Percentiles rank a stretch among this genome's conserved stretches.
These are phyloP conservation scores for Tetracladium setigerum DNA, from an alignment of 495 filamentous ascomycete species.

Conservation along the genomic window DNA sequence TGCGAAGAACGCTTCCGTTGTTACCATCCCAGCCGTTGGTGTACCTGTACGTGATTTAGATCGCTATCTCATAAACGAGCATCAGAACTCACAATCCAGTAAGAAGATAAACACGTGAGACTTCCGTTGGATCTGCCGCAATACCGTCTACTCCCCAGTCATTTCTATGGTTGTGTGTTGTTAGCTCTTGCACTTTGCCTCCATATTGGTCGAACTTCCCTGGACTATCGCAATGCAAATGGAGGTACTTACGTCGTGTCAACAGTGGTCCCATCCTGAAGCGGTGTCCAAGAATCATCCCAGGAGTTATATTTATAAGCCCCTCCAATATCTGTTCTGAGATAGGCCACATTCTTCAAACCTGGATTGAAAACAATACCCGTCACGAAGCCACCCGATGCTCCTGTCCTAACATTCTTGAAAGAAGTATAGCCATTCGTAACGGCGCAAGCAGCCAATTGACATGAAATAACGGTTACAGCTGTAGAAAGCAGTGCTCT, in stretches of 20 bases:
- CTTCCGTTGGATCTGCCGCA: conserved; percentile 45
- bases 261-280: conserved; percentile 42
- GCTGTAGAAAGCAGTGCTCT: too few relatives aligned
- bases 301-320: conserved; percentile 43
- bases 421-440: too few relatives aligned
- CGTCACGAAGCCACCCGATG: conserved; percentile 49
- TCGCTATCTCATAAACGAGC: too few relatives aligned
- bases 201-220: too few relatives aligned
- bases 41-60: too few relatives aligned
- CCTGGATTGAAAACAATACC: conserved; percentile 49
- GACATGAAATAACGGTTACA: too few relatives aligned
- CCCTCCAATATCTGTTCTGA: conserved; percentile 52
- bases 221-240: too few relatives aligned
- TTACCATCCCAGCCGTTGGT: conserved; percentile 49
- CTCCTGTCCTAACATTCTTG: conserved; percentile 4
- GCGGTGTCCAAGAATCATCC: conserved; percentile 44
- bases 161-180: conserved; percentile 13
- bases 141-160: conserved; percentile 50
- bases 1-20: conserved; percentile 40
- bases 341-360: conserved; percentile 47
- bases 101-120: conserved; percentile 44
- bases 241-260: conserved; percentile 34
- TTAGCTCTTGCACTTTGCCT: too few relatives aligned
- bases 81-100: too few relatives aligned
- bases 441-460: too few relatives aligned